A percentile compares a stretch with the other conserved stretches of the same genome.
These are phyloP conservation scores for Suillus weaverae DNA, from an alignment of 768 basidiomycete species.

Conservation along the genomic window DNA sequence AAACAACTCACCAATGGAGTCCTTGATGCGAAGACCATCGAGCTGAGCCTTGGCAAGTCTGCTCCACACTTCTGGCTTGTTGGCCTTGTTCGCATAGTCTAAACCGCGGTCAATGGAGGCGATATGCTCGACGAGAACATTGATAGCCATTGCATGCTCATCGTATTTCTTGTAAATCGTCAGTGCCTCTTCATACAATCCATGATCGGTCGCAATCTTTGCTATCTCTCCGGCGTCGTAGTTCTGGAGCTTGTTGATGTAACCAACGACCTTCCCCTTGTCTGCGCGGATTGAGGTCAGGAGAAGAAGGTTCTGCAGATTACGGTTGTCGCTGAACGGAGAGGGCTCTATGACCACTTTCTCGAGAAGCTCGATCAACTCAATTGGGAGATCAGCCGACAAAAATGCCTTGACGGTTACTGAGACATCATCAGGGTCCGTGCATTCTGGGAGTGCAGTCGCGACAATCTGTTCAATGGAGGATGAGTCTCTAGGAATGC, in stretches of 20 bases:
- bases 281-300: conserved; percentile 96
- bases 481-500: not conserved
- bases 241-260: conserved; percentile 96
- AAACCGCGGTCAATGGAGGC: conserved; percentile 96
- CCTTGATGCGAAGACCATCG: conserved; percentile 97
- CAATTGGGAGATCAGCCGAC: conserved; percentile 93
- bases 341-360: conserved; percentile 98
- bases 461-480: conserved; percentile 68
- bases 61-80: conserved; percentile 96
- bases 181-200: conserved; percentile 93
- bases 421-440: conserved; percentile 98
- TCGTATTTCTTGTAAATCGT: conserved; percentile 98
- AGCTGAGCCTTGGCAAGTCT: conserved; percentile 98
- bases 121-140: conserved; percentile 96
- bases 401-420: conserved; percentile 98
- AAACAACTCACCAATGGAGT: conserved; percentile 79
- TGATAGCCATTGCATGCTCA: conserved; percentile 94
- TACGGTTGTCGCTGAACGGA: conserved; percentile 96
- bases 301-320: conserved; percentile 91
- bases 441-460: conserved; percentile 94
- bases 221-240: conserved; percentile 96
- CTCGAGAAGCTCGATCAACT: conserved; percentile 95
- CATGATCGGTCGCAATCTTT: conserved; percentile 94
- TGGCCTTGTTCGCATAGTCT: conserved; percentile 95
- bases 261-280: conserved; percentile 97